A percentile compares a stretch with the other conserved stretches of the same genome.
These are phyloP conservation scores for Fraxinus cuspidata DNA, from an alignment of 257 asterid genomes.

Conservation along the genomic window DNA sequence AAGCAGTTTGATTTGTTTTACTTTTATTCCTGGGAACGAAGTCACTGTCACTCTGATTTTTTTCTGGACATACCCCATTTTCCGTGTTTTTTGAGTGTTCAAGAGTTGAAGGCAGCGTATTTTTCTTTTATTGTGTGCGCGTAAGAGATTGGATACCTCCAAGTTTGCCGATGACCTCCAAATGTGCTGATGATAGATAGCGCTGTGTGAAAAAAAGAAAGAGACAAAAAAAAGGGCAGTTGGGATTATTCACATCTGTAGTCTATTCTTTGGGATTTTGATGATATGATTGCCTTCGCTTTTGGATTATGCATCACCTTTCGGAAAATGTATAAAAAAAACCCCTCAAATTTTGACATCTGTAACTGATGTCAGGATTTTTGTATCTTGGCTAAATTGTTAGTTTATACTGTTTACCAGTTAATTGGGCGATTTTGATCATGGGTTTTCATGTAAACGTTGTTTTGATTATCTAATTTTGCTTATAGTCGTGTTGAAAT, in stretches of 20 bases:
- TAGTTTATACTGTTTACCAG: background rate
- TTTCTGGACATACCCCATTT: conserved; percentile 34
- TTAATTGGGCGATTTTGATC: conserved; percentile 11
- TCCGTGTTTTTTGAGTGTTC: conserved; percentile 28
- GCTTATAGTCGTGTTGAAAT: conserved; percentile 19
- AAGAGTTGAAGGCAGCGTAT: background rate
- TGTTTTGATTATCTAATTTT: conserved; percentile 19
- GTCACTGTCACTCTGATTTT: conserved; percentile 24
- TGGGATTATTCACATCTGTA: conserved; percentile 11
- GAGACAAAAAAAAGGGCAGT: conserved; percentile 19
- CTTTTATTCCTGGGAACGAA: background rate
- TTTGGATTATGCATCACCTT: background rate
- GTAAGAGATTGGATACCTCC: conserved; percentile 16
- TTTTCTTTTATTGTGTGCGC: background rate
- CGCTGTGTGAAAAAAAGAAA: background rate
- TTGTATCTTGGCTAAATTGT: conserved; percentile 11
- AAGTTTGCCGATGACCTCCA: conserved; percentile 18
- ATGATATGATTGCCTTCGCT: background rate
- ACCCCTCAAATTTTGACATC: background rate
- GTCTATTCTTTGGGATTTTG: background rate
- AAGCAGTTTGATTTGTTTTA: background rate
- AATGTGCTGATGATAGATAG: conserved; percentile 26
- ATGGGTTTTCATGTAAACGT: background rate
- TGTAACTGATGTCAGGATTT: conserved; percentile 21
- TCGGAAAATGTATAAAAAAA: background rate